Base-by-base conservation (phyloP, 2,329 filamentous ascomycete genomes). In the Cytospora piceicola region DNA sequence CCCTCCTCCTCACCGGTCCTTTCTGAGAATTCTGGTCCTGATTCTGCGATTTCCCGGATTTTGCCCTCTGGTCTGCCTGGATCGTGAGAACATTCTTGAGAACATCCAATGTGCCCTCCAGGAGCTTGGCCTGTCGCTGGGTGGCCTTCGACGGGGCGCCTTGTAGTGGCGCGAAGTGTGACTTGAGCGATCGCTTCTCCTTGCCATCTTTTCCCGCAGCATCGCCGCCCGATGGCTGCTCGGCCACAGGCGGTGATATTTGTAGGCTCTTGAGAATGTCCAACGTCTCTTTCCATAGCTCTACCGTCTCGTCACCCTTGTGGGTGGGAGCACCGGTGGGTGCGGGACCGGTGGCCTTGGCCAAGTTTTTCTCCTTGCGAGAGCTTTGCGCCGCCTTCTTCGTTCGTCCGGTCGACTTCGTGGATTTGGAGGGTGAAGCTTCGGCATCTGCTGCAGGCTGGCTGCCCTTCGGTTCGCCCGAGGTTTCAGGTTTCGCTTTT, bases 31-130 rank as follows among this genome's bases (percentile, higher is more conserved):
- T 11, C 24, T 22, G n/a, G 20, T 30, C 49, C 51, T 49, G 42
- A 17, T 42, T 46, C 24, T 58, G 66, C n/a, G 56, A 32, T 20
- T 58, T 63, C 32, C 64, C 69, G 1, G 57, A n/a, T 22, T 67
- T 63, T 12, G 57, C 20, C 20, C 57, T 64, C 30, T 61, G 15
- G 11, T 59, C 63, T 49, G 68, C 54, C 69, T 76, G 75, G 12
- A 70, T 69, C 36, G 69, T 69, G 39, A 81, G 73, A 29, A 79
- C 78, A 49, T 73, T 76, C 68, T 77, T 77, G 59, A 81, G 68
- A 4, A 78, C 73, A 17, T 71, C 68, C 59, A 81, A 69, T 17
- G 78, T 78, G 20, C 76, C 77, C 51, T 75, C 67, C 12, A 81
- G 69, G 2, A 76, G 71, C 30, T 75, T 70, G 56, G 76, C 69